Conservation (phyloP, 495 filamentous ascomycete species). For the Hyphodiscus hymeniophilus region DNA sequence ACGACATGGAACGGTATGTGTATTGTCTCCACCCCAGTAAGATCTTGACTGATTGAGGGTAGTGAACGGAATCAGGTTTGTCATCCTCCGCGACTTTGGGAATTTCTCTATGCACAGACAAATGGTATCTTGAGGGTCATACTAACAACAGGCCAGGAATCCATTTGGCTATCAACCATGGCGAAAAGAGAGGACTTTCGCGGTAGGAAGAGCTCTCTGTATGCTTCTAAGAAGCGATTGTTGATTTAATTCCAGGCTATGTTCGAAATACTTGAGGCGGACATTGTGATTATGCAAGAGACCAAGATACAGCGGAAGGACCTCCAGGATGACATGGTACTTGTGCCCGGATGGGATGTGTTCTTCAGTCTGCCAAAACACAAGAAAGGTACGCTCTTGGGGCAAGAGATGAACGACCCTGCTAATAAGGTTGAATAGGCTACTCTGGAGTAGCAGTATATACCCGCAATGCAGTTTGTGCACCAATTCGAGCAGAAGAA, state of each 20-base stretch:
- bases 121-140: too few species aligned
- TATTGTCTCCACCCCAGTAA: neutral
- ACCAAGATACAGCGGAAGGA: slow-evolving; percentile 96
- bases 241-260: slow-evolving; percentile 50
- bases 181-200: slow-evolving; percentile 78
- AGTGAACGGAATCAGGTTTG: slow-evolving; percentile 92
- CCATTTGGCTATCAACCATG: slow-evolving; percentile 96
- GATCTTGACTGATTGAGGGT: slow-evolving; percentile 13
- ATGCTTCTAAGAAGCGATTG: neutral
- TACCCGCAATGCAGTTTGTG: slow-evolving; percentile 80
- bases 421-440: too few species aligned
- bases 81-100: neutral
- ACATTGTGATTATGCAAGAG: slow-evolving; percentile 93
- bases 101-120: neutral
- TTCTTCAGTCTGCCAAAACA: slow-evolving; percentile 87
- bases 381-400: slow-evolving; percentile 65
- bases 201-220: slow-evolving; percentile 34
- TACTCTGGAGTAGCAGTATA: slow-evolving; percentile 96
- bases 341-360: slow-evolving; percentile 93
- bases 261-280: slow-evolving; percentile 90
- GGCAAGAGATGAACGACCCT: neutral
- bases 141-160: slow-evolving; percentile 46
- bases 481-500: slow-evolving; percentile 87
- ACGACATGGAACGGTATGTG: slow-evolving; percentile 83
- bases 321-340: slow-evolving; percentile 88